Base-by-base conservation (phyloP, 2,329 filamentous ascomycete genomes). In the Xylaria sp. region DNA sequence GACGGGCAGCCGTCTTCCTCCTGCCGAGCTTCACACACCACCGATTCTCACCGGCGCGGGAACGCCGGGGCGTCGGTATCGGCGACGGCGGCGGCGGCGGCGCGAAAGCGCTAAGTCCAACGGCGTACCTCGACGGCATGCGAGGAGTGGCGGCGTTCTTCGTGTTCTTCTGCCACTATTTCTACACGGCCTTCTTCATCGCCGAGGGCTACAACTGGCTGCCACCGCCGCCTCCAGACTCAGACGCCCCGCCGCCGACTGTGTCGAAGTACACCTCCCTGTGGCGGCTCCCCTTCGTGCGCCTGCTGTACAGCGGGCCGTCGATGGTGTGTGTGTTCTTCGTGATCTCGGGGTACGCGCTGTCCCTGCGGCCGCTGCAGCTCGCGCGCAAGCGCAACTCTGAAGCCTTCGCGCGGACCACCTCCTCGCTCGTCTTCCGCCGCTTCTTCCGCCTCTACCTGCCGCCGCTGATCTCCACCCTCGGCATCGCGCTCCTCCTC, bases 291-390 rank as follows among this genome's bases (percentile, higher is more conserved):
- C 85, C 84, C 7, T 79, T 86, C 62, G 56, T 87, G 17, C 78
- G 84, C 13, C 75, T 87, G 3, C 76, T 83, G 60, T 86, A 82
- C 69, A 81, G 82, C 53, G 85, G 84, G 0, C 83, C 82, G 3
- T 80, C 83, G 0, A 84, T 84, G 67, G 85, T 87, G 38, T 83
- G 81, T 72, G 74, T 87, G 65, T 88, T 88, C 77, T 88, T 87
- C 70, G 81, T 87, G 68, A 83, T 87, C 44, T 86, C 84, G 0
- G 85, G 85, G 19, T 88, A 87, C 72, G 86, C 85, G 2, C 77
- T 89, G 11, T 83, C 81, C 29, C 80, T 87, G 57, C 79, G 79
- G 46, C 81, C 83, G 1, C 67, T 85, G n/a, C 81, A 79, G 63
- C 75, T 83, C 43, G 74, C 66, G 56, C 73, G 74, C 37, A 53